These are phyloP conservation scores for Leishmania martiniquensis DNA, from an alignment of 208 protist genomes.

Conservation along the genomic window DNA sequence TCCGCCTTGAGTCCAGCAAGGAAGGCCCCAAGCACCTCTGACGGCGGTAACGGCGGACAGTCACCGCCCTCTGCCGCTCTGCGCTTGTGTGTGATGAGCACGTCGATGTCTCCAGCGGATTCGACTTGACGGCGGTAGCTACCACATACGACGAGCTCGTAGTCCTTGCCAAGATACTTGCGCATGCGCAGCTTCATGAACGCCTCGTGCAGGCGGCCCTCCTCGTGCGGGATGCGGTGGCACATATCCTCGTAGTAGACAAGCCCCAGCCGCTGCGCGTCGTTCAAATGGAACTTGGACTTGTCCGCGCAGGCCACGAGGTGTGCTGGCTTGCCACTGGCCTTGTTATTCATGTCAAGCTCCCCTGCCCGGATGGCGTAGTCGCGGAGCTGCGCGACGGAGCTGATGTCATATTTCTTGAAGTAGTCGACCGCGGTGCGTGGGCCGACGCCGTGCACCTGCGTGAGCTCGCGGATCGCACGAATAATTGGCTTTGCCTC, in stretches of 20 bases:
- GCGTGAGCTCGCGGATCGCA: slow-evolving; percentile 77
- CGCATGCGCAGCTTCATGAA: slow-evolving; percentile 75
- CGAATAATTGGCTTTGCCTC: slow-evolving; percentile 77
- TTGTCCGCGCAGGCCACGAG: slow-evolving; percentile 26
- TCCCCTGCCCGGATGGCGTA: slow-evolving; percentile 43
- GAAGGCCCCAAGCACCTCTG: slow-evolving; percentile 64
- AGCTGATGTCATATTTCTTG: slow-evolving; percentile 70
- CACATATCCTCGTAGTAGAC: slow-evolving; percentile 85
- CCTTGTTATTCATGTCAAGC: slow-evolving; percentile 39
- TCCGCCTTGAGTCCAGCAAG: slow-evolving; percentile 62
- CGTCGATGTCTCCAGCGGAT: slow-evolving; percentile 86
- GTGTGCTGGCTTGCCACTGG: slow-evolving; percentile 19
- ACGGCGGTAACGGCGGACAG: slow-evolving; percentile 13
- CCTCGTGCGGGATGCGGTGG: slow-evolving; percentile 79
- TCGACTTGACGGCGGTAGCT: slow-evolving; percentile 70
- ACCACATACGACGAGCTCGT: slow-evolving; percentile 80
- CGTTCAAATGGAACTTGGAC: slow-evolving; percentile 54
- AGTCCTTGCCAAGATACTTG: slow-evolving; percentile 75
- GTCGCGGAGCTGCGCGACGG: slow-evolving; percentile 64
- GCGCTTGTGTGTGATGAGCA: slow-evolving; percentile 76
- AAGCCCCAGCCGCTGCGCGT: slow-evolving; percentile 76
- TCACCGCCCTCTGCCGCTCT: neutral
- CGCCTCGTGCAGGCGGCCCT: slow-evolving; percentile 81
- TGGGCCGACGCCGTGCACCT: slow-evolving; percentile 89
- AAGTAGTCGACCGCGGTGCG: slow-evolving; percentile 76